These are phyloP conservation scores for carrot (Daucus carota) DNA, from an alignment of 129 eudicot species.

Conservation along the genomic window DNA sequence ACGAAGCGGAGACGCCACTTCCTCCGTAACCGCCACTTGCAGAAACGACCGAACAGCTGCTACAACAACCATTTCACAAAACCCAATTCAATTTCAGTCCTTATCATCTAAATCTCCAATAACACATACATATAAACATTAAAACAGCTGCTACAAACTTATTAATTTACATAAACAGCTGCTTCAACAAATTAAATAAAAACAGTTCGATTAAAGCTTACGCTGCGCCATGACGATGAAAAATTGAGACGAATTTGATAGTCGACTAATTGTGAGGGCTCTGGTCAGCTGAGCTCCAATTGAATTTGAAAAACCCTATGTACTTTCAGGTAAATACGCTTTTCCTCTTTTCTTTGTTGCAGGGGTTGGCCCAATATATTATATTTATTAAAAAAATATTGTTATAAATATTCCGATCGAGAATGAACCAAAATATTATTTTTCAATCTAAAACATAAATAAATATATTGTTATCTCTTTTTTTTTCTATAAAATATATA, in stretches of 20 bases:
- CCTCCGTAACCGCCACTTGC: slow-evolving; percentile 90
- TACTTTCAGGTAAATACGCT: background rate
- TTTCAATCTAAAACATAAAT: no score
- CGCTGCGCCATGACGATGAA: slow-evolving; percentile 2
- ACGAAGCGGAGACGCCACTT: slow-evolving; percentile 67
- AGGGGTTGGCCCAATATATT: no score
- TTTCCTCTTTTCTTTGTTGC: no score
- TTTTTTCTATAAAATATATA: no score
- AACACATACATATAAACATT: background rate
- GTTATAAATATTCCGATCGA: no score
- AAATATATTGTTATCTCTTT: no score
- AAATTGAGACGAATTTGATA: background rate
- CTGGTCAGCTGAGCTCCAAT: background rate
- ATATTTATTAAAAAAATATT: no score
- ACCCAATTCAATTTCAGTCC: background rate
- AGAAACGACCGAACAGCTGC: slow-evolving; percentile 59
- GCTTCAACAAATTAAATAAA: background rate
- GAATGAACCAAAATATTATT: no score
- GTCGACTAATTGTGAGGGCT: background rate
- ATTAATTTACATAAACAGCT: no score
- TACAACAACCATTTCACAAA: background rate
- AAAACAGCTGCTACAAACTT: no score
- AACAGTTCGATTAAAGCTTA: background rate
- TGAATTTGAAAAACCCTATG: background rate
- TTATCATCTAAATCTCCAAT: background rate